Base-by-base conservation (phyloP, 2,329 filamentous ascomycete species). In the Aspergillus calidoustus region DNA sequence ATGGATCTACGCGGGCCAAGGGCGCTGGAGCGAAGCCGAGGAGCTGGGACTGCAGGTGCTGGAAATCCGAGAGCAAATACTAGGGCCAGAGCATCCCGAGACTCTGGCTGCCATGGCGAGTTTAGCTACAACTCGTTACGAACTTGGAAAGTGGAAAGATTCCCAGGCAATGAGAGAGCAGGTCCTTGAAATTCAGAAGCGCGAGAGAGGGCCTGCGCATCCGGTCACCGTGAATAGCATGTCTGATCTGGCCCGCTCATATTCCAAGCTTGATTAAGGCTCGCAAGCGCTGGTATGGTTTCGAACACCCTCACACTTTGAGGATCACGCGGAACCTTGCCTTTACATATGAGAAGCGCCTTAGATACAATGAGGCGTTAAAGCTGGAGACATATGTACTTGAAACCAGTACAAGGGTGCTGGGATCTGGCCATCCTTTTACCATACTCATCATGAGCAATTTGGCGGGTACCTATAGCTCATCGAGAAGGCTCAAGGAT, bases 11-110 rank as follows among this genome's bases (percentile, higher is more conserved):
- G 11, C 30, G 4, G 34, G 15, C 19, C 66, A 69, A 57, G 65
- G 63, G n/a, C 64, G 69, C 58, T 62, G 54, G 52, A 38, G 59
- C 5, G 66, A 71, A 58, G 61, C 65, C 9, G 54, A 65, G 3
- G 1, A 30, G 8, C 3, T 67, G 23, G 51, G 51, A 9, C 2
- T 2, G 2, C 28, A 60, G 3, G 23, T 49, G 1, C 19, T 56
- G 7, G 17, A 51, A 7, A 44, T 57, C 13, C 23, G 17, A 9
- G 25, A 48, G n/a, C 17, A 4, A 17, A 13, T 19, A 7, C 8
- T 48, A 13, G 54, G 54, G 9, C 43, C 17, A 15, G 43, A 49
- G 1, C 25, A 38, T 22, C 7, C 8, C 5, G 8, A 11, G 7
- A 63, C 61, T 17, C 53, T 63, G 7, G 1, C 4, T 15, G 56